Base-by-base conservation (phyloP, 805 yeast genomes). In the Blastobotrys peoriensis region DNA sequence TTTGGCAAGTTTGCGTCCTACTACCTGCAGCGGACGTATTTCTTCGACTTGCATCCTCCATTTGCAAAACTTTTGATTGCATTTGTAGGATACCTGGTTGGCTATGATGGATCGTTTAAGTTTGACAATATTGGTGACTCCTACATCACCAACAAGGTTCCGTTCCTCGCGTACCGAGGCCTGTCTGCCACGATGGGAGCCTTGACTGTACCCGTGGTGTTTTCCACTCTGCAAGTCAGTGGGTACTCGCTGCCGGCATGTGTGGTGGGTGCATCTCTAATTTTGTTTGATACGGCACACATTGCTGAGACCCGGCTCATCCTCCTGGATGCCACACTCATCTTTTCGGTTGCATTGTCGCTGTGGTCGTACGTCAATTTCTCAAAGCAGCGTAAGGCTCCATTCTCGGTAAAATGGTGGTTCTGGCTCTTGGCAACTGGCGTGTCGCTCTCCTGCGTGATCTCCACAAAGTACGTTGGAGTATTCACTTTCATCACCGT, bases 11-110 rank as follows among this genome's bases (percentile, higher is more conserved):
- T 69, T 49, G 74, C 73, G 18, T 46, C 54, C 44, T 66, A 62
- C 65, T 91, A 91, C 64, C 67, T 91, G 48, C 85, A 91, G 64
- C 75, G 96, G 50, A 83, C 96, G 0, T 93, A 86, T 64, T 93
- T 87, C 64, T 93, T 93, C 59, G 99, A 93, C 66, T 79, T 93
- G 42, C 99, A 93, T 67, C 99, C 99, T 6, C 99, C 99, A 18
- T 86, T 93, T 65, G 98, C 96, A 44, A 93, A 93, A 64, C 72
- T 93, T 62, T 71, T 89, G 54, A 86, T 91, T 65, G 98, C 98
- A 0, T 74, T 81, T 47, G 86, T 83, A 33, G 99, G 98, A 36
- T 87, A 82, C 73, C 57, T 93, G 19, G 79, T 83, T 41, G 96
- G 97, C 2, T 93, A 86, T 63, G 80, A 83, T 58, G 99, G 99